phyloP scores from a whole-genome alignment of 2,329 filamentous ascomycete species.

The Pseudovirgaria hyperparasitica region DNA sequence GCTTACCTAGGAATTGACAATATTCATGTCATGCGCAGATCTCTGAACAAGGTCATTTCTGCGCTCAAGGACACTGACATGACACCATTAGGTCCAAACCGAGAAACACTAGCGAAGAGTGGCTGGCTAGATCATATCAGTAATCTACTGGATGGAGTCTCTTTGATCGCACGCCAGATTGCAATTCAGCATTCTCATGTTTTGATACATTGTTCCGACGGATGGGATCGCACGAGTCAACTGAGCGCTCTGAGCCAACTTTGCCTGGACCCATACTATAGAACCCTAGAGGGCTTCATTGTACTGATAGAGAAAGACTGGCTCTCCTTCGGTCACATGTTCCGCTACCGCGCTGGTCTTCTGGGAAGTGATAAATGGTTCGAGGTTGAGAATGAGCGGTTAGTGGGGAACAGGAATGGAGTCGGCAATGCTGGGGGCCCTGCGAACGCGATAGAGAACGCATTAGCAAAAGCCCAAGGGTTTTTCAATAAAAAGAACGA shows the following conservation, averaged over 20 bases:
- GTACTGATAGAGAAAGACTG: slow-evolving; percentile 94
- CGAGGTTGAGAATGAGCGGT: slow-evolving; percentile 64
- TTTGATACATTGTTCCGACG: slow-evolving; percentile 93
- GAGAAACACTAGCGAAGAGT: slow-evolving; percentile 69
- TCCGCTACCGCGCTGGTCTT: slow-evolving; percentile 79
- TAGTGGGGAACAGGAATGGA: slow-evolving; percentile 27
- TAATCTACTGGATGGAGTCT: slow-evolving; percentile 70
- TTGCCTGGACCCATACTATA: slow-evolving; percentile 89
- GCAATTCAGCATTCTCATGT: slow-evolving; percentile 91
- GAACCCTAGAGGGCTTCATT: slow-evolving; percentile 89
- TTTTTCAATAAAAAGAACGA: slow-evolving; percentile 75
- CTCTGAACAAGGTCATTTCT: slow-evolving; percentile 75
- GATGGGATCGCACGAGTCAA: slow-evolving; percentile 95
- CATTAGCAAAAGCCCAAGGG: slow-evolving; percentile 69
- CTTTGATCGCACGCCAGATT: slow-evolving; percentile 73
- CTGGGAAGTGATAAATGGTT: slow-evolving; percentile 94
- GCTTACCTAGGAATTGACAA: slow-evolving; percentile 94
- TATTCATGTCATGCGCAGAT: slow-evolving; percentile 95
- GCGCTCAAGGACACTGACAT: slow-evolving; percentile 88
- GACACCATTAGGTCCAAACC: slow-evolving; percentile 67
- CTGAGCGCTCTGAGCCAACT: slow-evolving; percentile 83
- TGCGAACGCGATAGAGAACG: slow-evolving; percentile 75
- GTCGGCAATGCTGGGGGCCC: slow-evolving; percentile 34
- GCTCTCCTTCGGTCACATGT: slow-evolving; percentile 97
- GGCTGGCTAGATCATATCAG: slow-evolving; percentile 85